Evolutionary conservation across 495 filamentous ascomycete species (phyloP), one percentile per base, ranked within the genome.

Genomic region (Penicillium verhagenii): DNA sequence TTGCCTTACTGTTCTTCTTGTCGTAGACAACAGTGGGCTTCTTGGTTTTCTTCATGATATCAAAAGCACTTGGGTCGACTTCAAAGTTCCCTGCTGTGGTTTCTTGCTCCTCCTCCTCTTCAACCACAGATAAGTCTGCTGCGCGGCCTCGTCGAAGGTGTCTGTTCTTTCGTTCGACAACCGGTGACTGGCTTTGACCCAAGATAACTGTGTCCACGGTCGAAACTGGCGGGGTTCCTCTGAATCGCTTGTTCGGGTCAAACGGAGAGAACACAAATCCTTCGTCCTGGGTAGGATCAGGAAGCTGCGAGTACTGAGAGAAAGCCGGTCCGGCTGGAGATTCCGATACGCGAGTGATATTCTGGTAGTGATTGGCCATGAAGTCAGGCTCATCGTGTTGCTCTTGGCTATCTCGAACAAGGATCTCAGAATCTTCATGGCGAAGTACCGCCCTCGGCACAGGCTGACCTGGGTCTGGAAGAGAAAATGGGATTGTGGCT

Each of bases 1-100:
- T 91, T 0, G 91, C 92, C 61, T 91, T 88, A 70, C 90, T 95
- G 66, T 87, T 94, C 62, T 86, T 90, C 74, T 88, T 94, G 68
- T 96, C 82, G 59, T 90, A 96, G 7, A 75, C 71, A 19, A 72
- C 69, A 48, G 55, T 57, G 21, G 72, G 64, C 56, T 86, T 85
- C 65, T 76, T 83, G 0, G 84, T 85, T 57, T 87, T 86, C 61
- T 85, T 84, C 84, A 96, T 86, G n/a, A 88, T 67, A 48, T 81
- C 79, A 63, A 96, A 96, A 0, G 85, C 88, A 54, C 80, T 79
- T 4, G 71, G 67, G 19, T 76, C 67, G 50, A 77, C 71, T 25
- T 80, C 73, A 57, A 74, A 75, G 9, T 66, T 68, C 11, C 59
- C 70, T 7, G 70, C 60, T 4, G 53, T 45, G 25, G 29, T 35